Evolutionary conservation across 2,329 filamentous ascomycete species (phyloP).

Genomic region (Emergomyces pasteurianus): DNA sequence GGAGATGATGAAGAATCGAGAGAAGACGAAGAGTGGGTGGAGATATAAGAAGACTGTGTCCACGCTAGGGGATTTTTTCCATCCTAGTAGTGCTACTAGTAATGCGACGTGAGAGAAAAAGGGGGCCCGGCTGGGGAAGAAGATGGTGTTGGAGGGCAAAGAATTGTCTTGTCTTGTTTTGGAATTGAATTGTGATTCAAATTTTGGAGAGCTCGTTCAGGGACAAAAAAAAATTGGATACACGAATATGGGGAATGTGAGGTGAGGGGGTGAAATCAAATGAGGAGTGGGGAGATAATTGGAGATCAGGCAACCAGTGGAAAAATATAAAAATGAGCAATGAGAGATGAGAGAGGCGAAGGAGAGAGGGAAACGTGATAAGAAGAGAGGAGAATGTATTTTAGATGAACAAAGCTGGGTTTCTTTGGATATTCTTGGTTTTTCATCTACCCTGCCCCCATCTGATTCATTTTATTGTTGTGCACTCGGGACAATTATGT

Average conservation of each 20-base stretch:
- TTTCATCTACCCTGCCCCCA: neutral
- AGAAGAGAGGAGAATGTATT: no score
- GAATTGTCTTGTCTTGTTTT: neutral
- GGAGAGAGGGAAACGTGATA: neutral
- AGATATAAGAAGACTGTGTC: conserved; percentile 30
- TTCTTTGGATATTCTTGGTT: neutral
- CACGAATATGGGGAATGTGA: neutral
- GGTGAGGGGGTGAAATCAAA: no score
- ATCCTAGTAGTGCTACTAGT: no score
- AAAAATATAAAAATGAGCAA: neutral
- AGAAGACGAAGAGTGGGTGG: conserved; percentile 38
- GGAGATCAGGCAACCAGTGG: neutral
- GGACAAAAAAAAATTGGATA: neutral
- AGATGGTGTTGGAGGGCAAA: no score
- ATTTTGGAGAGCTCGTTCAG: neutral
- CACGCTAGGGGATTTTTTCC: conserved; percentile 25
- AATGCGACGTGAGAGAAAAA: neutral
- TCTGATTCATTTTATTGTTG: neutral
- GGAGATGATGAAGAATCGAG: conserved; percentile 39
- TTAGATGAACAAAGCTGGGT: neutral
- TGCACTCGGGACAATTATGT: neutral
- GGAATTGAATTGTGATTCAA: neutral
- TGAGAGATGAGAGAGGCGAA: neutral
- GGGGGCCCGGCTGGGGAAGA: no score
- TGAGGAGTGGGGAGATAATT: neutral